A percentile compares a stretch with the other conserved stretches of the same genome.
Conservation (phyloP, 2,329 filamentous ascomycete genomes). For the Immersiporthe knoxdaviesiana region DNA sequence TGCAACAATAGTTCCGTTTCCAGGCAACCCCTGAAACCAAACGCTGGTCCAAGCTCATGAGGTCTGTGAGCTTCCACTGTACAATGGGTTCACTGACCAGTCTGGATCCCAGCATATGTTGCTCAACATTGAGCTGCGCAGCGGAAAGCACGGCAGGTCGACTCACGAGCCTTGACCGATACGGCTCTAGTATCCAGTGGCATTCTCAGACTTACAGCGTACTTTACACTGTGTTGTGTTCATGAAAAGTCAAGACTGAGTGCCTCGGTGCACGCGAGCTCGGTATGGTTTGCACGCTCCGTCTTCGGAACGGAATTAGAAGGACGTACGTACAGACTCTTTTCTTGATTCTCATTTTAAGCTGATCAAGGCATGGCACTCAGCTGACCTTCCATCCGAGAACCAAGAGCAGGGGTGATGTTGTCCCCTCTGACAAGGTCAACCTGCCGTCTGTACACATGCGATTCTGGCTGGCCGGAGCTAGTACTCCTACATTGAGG, state of each 20-base stretch:
- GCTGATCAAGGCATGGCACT: not conserved
- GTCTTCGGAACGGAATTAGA: not conserved
- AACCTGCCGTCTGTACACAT: not conserved
- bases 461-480: not conserved
- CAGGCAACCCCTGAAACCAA: constrained; percentile 22
- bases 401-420: not conserved
- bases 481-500: not conserved
- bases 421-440: not conserved
- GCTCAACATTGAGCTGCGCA: not conserved
- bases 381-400: not conserved
- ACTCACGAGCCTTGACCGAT: not conserved
- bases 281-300: not conserved
- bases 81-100: constrained; percentile 12
- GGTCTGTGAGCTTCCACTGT: not conserved
- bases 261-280: not conserved
- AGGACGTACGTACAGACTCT: not conserved
- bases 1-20: constrained; percentile 19
- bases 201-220: not conserved
- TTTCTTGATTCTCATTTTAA: not conserved
- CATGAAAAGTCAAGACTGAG: not conserved
- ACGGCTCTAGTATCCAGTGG: not conserved
- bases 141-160: not conserved
- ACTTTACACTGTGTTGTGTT: not conserved
- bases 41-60: constrained; percentile 15
- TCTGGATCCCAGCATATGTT: not conserved